Evolutionary conservation across 176 grass and related monocot genomes (phyloP).

Genomic region (Ensete ventricosum): DNA sequence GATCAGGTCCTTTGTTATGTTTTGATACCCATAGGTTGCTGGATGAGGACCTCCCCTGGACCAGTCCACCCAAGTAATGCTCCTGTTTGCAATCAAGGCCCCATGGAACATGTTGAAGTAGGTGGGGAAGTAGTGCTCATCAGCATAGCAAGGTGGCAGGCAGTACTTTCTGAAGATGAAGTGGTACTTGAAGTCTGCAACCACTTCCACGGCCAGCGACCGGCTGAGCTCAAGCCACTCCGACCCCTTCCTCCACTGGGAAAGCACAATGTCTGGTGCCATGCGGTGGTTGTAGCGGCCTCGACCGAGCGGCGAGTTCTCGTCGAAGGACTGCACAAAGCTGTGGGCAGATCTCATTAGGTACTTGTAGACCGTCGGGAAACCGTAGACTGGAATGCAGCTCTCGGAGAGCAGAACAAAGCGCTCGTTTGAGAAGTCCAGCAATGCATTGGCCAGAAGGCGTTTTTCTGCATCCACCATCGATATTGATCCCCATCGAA

Average conservation of each 20-base stretch:
- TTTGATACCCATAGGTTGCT: neutral
- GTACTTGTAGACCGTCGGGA: neutral
- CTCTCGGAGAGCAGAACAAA: slow-evolving; percentile 8
- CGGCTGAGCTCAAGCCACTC: neutral
- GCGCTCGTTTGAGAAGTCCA: slow-evolving; percentile 7
- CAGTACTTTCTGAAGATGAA: neutral
- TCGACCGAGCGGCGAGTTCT: neutral
- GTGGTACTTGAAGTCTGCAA: neutral
- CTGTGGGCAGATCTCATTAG: neutral
- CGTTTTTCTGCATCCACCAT: neutral
- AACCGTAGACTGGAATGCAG: neutral
- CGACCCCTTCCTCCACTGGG: neutral
- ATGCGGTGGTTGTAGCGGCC: neutral
- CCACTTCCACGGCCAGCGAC: neutral
- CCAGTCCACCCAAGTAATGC: neutral
- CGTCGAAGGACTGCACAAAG: slow-evolving; percentile 2
- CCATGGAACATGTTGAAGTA: slow-evolving; percentile 6
- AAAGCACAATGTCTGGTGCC: neutral
- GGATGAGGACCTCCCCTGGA: neutral
- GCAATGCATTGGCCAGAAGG: neutral
- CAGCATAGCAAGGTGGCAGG: neutral
- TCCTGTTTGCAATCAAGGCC: neutral
- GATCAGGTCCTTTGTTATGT: neutral
- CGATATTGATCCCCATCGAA: neutral
- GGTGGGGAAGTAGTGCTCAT: slow-evolving; percentile 1